Percentiles rank a stretch among this genome's conserved stretches.
Conservation (phyloP, 768 basidiomycete genomes). For the Paxillus involutus region DNA sequence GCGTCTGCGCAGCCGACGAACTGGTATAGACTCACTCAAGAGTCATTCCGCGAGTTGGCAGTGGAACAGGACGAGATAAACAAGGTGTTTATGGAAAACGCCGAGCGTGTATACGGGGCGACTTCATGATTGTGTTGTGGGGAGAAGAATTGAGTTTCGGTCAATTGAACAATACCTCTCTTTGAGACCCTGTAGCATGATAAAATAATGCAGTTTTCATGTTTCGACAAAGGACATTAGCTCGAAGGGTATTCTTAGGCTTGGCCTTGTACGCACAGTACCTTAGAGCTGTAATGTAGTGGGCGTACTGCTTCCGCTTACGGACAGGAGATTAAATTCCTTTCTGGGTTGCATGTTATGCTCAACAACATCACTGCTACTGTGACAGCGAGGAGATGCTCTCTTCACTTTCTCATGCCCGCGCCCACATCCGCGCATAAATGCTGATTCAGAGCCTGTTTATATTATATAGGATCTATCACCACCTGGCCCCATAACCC, state of each 20-base stretch:
- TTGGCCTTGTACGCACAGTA: too few species aligned
- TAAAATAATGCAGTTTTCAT: too few species aligned
- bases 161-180: too few species aligned
- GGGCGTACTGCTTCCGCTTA: too few species aligned
- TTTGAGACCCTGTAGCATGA: too few species aligned
- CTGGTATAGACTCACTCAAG: slow-evolving; percentile 83
- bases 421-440: too few species aligned
- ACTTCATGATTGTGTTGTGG: slow-evolving; percentile 8
- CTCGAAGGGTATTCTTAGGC: too few species aligned
- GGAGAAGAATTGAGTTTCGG: not conserved
- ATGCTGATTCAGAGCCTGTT: too few species aligned
- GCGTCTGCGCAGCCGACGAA: slow-evolving; percentile 53
- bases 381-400: not conserved
- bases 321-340: not conserved
- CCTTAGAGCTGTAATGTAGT: too few species aligned
- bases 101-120: slow-evolving; percentile 39
- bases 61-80: slow-evolving; percentile 78
- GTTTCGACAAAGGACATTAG: too few species aligned
- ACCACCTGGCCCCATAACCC: not conserved
- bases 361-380: not conserved
- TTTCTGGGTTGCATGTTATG: not conserved
- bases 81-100: slow-evolving; percentile 65
- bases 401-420: not conserved
- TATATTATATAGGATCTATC: too few species aligned
- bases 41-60: slow-evolving; percentile 75